Evolutionary conservation across 495 filamentous ascomycete species (phyloP), one percentile per base, ranked within the genome.

Genomic region (Daldinia concentrica): DNA sequence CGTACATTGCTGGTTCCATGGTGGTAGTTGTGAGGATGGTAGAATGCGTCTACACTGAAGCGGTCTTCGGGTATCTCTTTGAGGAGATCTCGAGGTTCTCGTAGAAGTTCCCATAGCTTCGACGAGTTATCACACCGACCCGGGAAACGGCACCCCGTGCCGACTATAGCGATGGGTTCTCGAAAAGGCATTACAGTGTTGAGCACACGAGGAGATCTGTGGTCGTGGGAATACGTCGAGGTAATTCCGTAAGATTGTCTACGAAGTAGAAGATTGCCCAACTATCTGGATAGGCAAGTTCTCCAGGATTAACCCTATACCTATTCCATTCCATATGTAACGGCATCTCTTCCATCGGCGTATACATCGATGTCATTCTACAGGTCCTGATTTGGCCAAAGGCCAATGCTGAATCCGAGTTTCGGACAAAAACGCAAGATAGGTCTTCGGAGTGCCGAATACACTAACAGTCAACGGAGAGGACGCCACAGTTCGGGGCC

Each of bases 41-140:
- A 64, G 32, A 66, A 71, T 76, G 71, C 3, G 81, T 83, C 0
- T 79, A 39, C 34, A 29, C 26, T 39, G 36, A 60, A 66, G 7
- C 64, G 56, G 36, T 66, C 64, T 15, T 39, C 37, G 11, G 37
- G 37, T 14, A 66, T 66, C 26, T 66, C 52, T 43, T 34, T 60
- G 9, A 17, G 26, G 0, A 66, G 55, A 66, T 66, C 64, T 5
- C 64, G 64, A 24, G 64, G 64, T 12, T 58, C n/a, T 8, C 51
- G 29, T 6, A 66, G 56, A 14, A 66, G 64, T 6, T 66, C 45
- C 64, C 64, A 66, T 12, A 66, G 57, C 55, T 51, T 54, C 15
- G 55, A 52, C 8, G 64, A 56, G 3, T 32, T 41, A 22, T 30
- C 34, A 7, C 45, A 39, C 15, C 43, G 45, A 5, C 64, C 64